Evolutionary conservation across 1,284 basidiomycete species (phyloP), one percentile per base, ranked within the genome.

Genomic region (Erythrobasidium hasegawianum): DNA sequence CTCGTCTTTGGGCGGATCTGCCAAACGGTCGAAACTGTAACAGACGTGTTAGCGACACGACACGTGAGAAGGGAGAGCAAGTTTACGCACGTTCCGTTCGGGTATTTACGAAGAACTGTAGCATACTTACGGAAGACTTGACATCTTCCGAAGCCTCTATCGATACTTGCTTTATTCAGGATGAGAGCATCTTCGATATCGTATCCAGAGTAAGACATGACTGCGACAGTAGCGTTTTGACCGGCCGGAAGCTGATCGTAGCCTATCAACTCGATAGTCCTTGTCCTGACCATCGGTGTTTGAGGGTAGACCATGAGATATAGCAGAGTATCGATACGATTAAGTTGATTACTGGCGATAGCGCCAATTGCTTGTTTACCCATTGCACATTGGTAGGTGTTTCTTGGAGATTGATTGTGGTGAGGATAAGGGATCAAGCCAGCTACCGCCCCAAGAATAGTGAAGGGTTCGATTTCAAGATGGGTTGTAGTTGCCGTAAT

Each of bases 301-400:
- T 99, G 96, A 11, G 96, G 96, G 74, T 99, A 99, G n/a, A 97
- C 92, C 70, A 93, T 90, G 59, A 99, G 84, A 79, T 99, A 98
- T 24, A 98, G 83, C n/a, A 99, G 83, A 0, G 96, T 99, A 78
- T 99, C 96, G 77, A 99, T 98, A 52, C 96, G 85, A 77, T 95
- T 91, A 69, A 97, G 85, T 77, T 98, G 96, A 77, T 99, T 99
- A 80, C 95, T 97, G 0, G 87, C 95, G 72, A 98, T 98, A 1
- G 93, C 94, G n/a, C 96, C 96, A 70, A 98, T 97, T 0, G 96
- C 96, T 81, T 99, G 96, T 81, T 99, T 99, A 70, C 96, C 96
- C 96, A 98, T 99, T 59, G 96, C 96, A 76, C 96, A 98, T 81
- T 99, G 94, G 76, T 98, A 98, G 1, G 96, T 98, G 76, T 98